phyloP scores from a whole-genome alignment of 1,139 yeast genomes.

The Nakaseomyces nivariensis region DNA sequence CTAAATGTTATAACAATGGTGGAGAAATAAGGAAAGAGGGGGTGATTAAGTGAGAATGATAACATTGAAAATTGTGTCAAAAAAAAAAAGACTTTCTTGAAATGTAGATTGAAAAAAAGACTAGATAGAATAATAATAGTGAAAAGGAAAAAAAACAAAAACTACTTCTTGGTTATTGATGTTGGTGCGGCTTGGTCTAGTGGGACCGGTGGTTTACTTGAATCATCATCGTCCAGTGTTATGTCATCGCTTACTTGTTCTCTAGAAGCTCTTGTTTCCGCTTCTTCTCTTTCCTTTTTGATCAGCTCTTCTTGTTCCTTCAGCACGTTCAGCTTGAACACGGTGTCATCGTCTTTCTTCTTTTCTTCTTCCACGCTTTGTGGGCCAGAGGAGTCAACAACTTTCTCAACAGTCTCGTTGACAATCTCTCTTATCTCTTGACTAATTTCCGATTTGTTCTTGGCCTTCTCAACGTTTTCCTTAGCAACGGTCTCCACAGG shows the following conservation, averaged over 20 bases:
- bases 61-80: too few relatives aligned
- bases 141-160: neutral
- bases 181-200: slow-evolving; percentile 16
- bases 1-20: neutral
- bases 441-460: slow-evolving; percentile 3
- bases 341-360: slow-evolving; percentile 33
- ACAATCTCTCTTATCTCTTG: slow-evolving; percentile 2
- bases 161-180: slow-evolving; percentile 11
- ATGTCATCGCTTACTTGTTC: slow-evolving; percentile 68
- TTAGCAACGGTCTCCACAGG: neutral
- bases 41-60: too few relatives aligned
- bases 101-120: neutral
- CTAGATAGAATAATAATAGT: neutral
- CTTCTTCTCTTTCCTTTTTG: slow-evolving; percentile 79
- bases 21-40: neutral
- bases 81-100: too few relatives aligned
- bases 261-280: slow-evolving; percentile 54
- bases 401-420: slow-evolving; percentile 6
- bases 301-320: slow-evolving; percentile 95
- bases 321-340: slow-evolving; percentile 81
- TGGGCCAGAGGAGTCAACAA: slow-evolving; percentile 31
- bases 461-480: neutral
- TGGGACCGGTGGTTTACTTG: slow-evolving; percentile 17
- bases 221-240: slow-evolving; percentile 66
- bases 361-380: slow-evolving; percentile 7